Percentiles rank a stretch among this genome's conserved stretches.
These are phyloP conservation scores for Aureobasidium subglaciale DNA, from an alignment of 2,329 filamentous ascomycete genomes.

Conservation along the genomic window DNA sequence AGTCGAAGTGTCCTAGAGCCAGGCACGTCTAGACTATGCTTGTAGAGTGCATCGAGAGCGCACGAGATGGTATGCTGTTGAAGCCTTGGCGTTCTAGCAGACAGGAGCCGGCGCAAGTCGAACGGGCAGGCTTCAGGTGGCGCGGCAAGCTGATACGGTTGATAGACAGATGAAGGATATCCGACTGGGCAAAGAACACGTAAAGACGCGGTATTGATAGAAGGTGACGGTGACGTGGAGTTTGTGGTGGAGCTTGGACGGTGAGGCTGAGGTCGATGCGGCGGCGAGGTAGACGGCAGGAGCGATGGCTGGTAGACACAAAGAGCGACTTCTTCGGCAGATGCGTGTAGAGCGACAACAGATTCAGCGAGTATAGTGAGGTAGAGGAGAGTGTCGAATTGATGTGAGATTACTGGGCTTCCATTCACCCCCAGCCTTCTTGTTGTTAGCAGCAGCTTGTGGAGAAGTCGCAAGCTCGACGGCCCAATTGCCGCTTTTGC, in stretches of 20 bases:
- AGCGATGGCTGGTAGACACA: background rate
- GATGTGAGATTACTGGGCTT: background rate
- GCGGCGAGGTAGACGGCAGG: background rate
- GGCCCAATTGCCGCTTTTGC: background rate
- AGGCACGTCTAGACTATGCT: background rate
- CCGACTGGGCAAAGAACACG: background rate
- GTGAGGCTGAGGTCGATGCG: slow-evolving; percentile 5
- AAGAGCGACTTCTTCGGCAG: background rate
- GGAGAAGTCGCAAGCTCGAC: slow-evolving; percentile 4
- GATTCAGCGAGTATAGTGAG: background rate
- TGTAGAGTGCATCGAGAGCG: slow-evolving; percentile 6
- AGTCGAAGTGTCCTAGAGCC: background rate
- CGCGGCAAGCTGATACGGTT: background rate
- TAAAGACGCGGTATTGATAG: background rate
- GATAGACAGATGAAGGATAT: background rate
- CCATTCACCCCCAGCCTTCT: background rate
- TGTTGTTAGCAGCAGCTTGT: background rate
- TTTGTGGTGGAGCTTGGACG: slow-evolving; percentile 3
- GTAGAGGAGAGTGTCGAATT: background rate
- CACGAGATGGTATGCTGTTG: background rate
- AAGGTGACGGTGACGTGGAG: background rate
- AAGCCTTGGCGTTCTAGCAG: background rate
- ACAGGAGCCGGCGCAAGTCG: background rate
- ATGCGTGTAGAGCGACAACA: background rate
- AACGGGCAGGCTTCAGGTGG: too few species aligned